Percentiles rank a stretch among this genome's conserved stretches.
These are phyloP conservation scores for Rubroboletus satanas DNA, from an alignment of 768 basidiomycete genomes.

Conservation along the genomic window DNA sequence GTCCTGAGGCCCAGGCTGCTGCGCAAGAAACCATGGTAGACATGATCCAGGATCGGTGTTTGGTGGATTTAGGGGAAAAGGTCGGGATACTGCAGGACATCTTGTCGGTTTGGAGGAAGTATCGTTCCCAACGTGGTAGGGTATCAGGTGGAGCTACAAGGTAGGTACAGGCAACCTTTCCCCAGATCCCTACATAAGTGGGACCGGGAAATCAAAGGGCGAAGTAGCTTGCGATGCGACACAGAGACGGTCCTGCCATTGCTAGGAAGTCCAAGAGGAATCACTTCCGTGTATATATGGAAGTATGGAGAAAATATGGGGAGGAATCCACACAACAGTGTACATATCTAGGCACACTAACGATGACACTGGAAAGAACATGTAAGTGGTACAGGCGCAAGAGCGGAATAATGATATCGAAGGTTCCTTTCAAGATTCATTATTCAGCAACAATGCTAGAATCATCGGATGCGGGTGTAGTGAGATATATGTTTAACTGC, in stretches of 20 bases:
- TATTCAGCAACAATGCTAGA: conserved; percentile 5
- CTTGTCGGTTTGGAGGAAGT: conserved; percentile 16
- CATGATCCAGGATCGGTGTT: conserved; percentile 10
- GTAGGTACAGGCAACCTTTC: neutral
- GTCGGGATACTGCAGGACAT: conserved; percentile 15
- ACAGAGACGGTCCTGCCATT: neutral
- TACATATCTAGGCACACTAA: conserved; percentile 11
- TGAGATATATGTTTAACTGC: conserved; percentile 30
- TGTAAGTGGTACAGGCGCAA: conserved; percentile 20
- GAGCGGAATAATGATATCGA: conserved; percentile 19
- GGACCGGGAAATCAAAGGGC: no score
- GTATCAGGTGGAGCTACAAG: neutral
- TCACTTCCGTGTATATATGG: neutral
- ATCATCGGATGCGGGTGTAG: neutral
- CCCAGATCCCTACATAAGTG: neutral
- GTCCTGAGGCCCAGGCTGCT: conserved; percentile 1
- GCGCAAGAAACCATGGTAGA: conserved; percentile 13
- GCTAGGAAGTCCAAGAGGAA: neutral
- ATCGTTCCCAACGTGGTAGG: conserved; percentile 14
- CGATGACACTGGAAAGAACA: conserved; percentile 12
- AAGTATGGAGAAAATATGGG: conserved; percentile 1
- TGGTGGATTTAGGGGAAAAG: conserved; percentile 16
- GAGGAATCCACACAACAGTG: conserved; percentile 8
- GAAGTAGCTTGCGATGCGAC: neutral
- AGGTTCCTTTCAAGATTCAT: conserved; percentile 7